Percentiles rank a stretch among this genome's conserved stretches.
These are phyloP conservation scores for Cryptosporidium sp. DNA, from an alignment of 169 alveolate genomes.

Conservation along the genomic window DNA sequence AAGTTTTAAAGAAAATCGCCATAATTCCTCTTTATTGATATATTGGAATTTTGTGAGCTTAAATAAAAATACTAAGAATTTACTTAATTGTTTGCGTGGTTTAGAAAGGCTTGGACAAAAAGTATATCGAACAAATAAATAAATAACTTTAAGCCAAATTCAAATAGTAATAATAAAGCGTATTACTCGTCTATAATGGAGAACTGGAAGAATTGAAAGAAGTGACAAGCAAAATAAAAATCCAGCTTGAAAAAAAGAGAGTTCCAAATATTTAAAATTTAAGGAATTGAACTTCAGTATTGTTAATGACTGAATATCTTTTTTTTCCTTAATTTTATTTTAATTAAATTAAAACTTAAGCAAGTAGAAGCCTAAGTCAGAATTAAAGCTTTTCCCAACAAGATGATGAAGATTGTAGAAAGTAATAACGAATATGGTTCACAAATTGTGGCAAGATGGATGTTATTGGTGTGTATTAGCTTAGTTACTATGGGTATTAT, in stretches of 20 bases:
- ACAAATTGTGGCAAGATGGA: slow-evolving; percentile 66
- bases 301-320: background rate
- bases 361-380: background rate
- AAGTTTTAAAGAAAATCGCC: background rate
- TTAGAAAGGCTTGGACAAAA: background rate
- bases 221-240: background rate
- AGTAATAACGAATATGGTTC: slow-evolving; percentile 52
- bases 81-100: background rate
- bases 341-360: background rate
- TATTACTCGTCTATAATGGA: background rate
- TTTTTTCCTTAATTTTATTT: background rate
- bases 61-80: background rate
- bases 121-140: background rate
- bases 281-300: background rate
- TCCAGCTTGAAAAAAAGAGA: background rate
- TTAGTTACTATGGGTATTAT: slow-evolving; percentile 72
- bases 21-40: background rate
- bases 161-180: background rate
- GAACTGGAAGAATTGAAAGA: background rate
- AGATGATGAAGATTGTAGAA: slow-evolving; percentile 30
- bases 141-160: background rate
- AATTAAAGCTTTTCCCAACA: background rate
- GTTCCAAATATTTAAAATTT: background rate
- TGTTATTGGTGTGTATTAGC: slow-evolving; percentile 62
- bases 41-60: background rate